Base-by-base conservation (phyloP, 192 early-diverging fungal species). In the Pecoramyces ruminantium region DNA sequence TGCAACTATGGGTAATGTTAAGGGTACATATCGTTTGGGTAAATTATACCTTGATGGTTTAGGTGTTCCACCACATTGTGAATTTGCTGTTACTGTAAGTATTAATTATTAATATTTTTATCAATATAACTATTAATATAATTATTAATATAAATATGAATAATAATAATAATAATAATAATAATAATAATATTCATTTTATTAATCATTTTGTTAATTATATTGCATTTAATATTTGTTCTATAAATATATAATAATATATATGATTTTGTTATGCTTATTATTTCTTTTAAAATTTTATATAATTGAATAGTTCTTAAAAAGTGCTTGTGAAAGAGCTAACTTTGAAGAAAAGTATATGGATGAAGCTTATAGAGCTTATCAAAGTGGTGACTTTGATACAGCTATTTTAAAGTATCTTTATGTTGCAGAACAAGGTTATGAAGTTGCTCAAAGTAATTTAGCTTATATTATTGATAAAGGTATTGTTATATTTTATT, bases 351-450 rank as follows among this genome's bases (percentile, higher is more conserved):
- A 93, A 79, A 90, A 93, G 21, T 86, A 90, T 13, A 86, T 95
- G 29, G 85, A 87, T 11, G 84, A 84, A 16, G 92, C 94, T 0
- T 81, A 88, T 67, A 84, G 85, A 1, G 89, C 89, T n/a, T 92
- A 91, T 78, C 79, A 80, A 28, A 84, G 85, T 13, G 92, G 91
- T 30, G 93, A 94, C 84, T 82, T 89, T 39, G 92, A 94, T 27
- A 87, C 86, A 25, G 94, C 95, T 1, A 83, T 93, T 9, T 40
- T 96, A 11, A 82, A 88, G 27, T 97, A 95, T 86, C 86, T 93
- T 79, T 85, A 93, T 42, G 95, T 94, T 2, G 96, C 97, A 1
- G 97, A 99, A 85, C 89, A 92, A 82, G 97, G 97, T 14, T 91
- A 91, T 84, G 94, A 95, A 82, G 86, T 93, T 8, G 95, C 92